Base-by-base conservation (phyloP, 225 moss, liverwort and hornwort genomes). In the Polytrichum formosum region DNA sequence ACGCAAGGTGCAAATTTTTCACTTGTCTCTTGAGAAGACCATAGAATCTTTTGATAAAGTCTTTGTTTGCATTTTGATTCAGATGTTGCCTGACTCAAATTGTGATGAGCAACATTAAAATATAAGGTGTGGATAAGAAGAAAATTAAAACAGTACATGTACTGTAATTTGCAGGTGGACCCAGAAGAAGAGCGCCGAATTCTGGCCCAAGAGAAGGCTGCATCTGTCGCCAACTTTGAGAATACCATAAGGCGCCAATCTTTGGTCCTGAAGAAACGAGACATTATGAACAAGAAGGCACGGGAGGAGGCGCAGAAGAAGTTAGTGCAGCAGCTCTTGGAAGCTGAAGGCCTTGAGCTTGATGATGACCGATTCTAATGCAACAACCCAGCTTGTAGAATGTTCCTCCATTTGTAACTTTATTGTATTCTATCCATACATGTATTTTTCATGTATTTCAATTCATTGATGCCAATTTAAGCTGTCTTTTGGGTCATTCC, bases 131-230 rank as follows among this genome's bases (percentile, higher is more conserved):
- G 13, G 13, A 46, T 46, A 46, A 46, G 46, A 31, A 31, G 31
- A 46, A 16, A 46, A 46, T 16, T 46, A 46, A 37, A 13, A 4
- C 46, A 46, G 46, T 46, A 13, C 4, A 2, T 46, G 13, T 46
- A 16, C 16, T 46, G 13, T 16, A 16, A 46, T 46, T 74, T 69
- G 31, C 83, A 96, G 98, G 90, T 92, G 79, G 98, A 98, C 75
- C 94, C 98, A 5, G 94, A 92, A 84, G 98, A 98, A 73, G 98
- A 98, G 78, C 88, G 94, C 53, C 86, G 92, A 25, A 82, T 98
- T 72, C 86, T 98, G 28, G 91, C 92, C 25, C 94, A 90, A 69
- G 92, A 91, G 83, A 98, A 85, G 72, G 82, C 87, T 63, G 76
- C 85, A 73, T 86, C 87, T 70, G 90, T 80, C 18, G 91, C 90